phyloP scores from a whole-genome alignment of 371 early-diverging fungal genomes.

The Cokeromyces recurvatus region DNA sequence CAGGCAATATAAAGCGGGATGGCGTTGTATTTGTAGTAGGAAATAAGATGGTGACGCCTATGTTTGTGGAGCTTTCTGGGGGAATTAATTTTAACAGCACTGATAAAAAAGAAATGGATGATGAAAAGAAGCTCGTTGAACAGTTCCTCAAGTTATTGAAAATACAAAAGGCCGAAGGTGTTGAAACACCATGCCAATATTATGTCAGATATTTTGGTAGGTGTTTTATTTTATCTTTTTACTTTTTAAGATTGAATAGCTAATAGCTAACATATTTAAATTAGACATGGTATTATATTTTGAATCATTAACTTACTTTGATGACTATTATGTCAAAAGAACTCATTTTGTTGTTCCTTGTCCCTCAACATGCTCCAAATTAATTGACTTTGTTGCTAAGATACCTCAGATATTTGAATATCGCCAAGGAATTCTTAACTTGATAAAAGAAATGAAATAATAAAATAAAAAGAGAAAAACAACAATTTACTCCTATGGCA shows the following conservation, averaged over 20 bases:
- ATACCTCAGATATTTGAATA: constrained; percentile 11
- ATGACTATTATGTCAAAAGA: constrained; percentile 10
- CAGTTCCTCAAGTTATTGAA: too few species aligned
- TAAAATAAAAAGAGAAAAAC: too few species aligned
- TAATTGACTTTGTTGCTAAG: constrained; percentile 8
- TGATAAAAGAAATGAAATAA: constrained; percentile 3
- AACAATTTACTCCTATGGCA: too few species aligned
- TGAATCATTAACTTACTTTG: constrained; percentile 11
- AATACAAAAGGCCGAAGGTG: not conserved
- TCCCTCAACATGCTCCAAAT: constrained; percentile 9
- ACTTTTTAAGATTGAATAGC: constrained; percentile 13
- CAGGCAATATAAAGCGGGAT: too few species aligned
- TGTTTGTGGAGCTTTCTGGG: too few species aligned
- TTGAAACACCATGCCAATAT: too few species aligned
- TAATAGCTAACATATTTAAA: constrained; percentile 9
- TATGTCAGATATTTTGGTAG: constrained; percentile 3
- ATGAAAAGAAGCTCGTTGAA: too few species aligned
- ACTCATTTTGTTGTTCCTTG: constrained; percentile 8
- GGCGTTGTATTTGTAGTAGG: too few species aligned
- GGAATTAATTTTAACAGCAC: too few species aligned
- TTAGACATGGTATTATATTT: constrained; percentile 12
- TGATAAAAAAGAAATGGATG: too few species aligned
- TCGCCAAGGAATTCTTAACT: constrained; percentile 10
- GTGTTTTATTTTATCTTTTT: constrained; percentile 11
- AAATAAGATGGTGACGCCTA: too few species aligned